A percentile compares a stretch with the other conserved stretches of the same genome.
These are phyloP conservation scores for Monilinia fructicola DNA, from an alignment of 2,329 filamentous ascomycete species.

Conservation along the genomic window DNA sequence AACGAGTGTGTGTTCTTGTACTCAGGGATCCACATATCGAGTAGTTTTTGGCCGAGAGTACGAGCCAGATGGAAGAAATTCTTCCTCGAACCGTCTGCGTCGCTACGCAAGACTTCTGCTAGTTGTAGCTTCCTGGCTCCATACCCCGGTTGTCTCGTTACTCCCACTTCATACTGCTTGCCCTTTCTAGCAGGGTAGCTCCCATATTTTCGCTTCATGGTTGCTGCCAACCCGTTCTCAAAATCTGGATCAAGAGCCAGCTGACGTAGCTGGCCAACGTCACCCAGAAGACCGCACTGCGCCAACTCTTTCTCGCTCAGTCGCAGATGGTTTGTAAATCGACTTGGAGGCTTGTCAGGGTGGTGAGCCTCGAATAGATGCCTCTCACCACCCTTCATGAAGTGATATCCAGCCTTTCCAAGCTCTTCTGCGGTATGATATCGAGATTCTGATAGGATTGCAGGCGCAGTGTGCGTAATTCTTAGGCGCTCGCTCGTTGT, in stretches of 20 bases:
- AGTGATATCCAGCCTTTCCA: background rate
- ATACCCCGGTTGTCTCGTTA: background rate
- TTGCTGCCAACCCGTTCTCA: background rate
- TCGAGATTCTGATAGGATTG: background rate
- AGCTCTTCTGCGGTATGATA: background rate
- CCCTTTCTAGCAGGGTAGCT: background rate
- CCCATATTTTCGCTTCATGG: background rate
- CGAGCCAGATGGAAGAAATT: background rate
- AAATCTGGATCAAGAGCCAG: background rate
- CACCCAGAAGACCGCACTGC: conserved; percentile 2
- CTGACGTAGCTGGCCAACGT: background rate
- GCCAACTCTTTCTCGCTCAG: background rate
- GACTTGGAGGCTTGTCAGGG: background rate
- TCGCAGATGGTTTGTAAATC: background rate
- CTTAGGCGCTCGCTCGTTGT: background rate
- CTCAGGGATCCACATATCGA: conserved; percentile 4
- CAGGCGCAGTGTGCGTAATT: background rate
- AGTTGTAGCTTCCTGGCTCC: background rate
- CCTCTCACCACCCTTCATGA: conserved; percentile 9
- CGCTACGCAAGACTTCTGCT: background rate
- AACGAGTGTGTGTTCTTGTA: background rate
- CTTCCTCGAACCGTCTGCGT: background rate
- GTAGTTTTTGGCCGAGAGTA: background rate
- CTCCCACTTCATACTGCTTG: background rate
- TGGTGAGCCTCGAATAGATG: background rate